A percentile compares a stretch with the other conserved stretches of the same genome.
These are phyloP conservation scores for Staphylotrichum longicolle DNA, from an alignment of 495 filamentous ascomycete genomes.

Conservation along the genomic window DNA sequence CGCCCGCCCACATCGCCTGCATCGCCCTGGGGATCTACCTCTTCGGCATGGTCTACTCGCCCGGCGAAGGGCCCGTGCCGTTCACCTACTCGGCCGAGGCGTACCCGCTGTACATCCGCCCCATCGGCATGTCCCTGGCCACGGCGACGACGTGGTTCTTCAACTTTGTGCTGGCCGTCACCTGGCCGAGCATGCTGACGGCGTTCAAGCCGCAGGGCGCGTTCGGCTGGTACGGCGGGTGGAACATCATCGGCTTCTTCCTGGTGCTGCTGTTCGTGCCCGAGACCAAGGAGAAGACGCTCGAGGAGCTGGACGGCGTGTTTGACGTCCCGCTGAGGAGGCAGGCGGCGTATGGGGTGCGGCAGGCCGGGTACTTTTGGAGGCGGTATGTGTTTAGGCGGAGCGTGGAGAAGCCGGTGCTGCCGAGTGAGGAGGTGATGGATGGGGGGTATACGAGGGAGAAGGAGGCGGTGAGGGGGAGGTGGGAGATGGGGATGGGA, in stretches of 20 bases:
- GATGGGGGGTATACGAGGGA: slow-evolving; percentile 45
- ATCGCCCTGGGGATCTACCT: slow-evolving; percentile 71
- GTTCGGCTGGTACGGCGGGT: slow-evolving; percentile 59
- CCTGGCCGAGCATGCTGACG: slow-evolving; percentile 57
- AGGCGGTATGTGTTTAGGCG: slow-evolving; percentile 62
- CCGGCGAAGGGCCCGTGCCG: slow-evolving; percentile 79
- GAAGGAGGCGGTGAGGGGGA: slow-evolving; percentile 15
- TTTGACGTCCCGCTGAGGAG: slow-evolving; percentile 67
- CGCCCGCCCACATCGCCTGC: slow-evolving; percentile 59
- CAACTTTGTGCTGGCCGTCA: slow-evolving; percentile 64
- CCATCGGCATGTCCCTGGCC: slow-evolving; percentile 71
- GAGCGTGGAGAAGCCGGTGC: slow-evolving; percentile 53
- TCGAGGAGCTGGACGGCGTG: slow-evolving; percentile 81
- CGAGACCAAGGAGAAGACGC: slow-evolving; percentile 65
- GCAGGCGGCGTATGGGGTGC: slow-evolving; percentile 63
- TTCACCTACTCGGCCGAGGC: slow-evolving; percentile 80
- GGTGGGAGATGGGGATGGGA: neutral
- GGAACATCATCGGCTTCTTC: slow-evolving; percentile 60
- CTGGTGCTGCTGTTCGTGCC: slow-evolving; percentile 67
- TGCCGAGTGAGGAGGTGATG: slow-evolving; percentile 65
- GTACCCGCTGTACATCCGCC: slow-evolving; percentile 69
- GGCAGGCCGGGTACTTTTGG: slow-evolving; percentile 63
- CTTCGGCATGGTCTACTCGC: slow-evolving; percentile 69
- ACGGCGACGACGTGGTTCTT: slow-evolving; percentile 62
- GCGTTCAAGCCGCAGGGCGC: slow-evolving; percentile 59